phyloP scores from a whole-genome alignment of 257 asterid genomes.

The Capsicum pubescens region DNA sequence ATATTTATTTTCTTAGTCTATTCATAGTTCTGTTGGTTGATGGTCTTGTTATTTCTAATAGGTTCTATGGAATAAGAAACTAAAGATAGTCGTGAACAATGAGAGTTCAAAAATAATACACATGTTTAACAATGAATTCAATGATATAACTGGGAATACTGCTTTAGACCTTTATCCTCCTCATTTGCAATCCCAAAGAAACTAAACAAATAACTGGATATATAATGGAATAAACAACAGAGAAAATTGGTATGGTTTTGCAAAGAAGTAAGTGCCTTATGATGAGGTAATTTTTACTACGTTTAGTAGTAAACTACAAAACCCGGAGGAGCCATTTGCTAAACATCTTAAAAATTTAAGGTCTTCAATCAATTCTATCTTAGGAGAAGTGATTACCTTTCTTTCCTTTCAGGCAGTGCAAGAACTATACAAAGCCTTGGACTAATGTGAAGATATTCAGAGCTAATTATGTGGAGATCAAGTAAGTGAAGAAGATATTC shows the following conservation, averaged over 20 bases:
- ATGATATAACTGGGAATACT: constrained; percentile 74
- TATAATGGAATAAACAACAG: constrained; percentile 87
- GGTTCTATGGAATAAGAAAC: constrained; percentile 98
- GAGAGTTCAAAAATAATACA: constrained; percentile 93
- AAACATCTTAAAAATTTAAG: background rate
- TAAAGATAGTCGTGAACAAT: constrained; percentile 76
- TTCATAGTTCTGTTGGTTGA: background rate
- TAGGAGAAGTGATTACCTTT: background rate
- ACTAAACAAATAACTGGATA: constrained; percentile 73
- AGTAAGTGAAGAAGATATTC: constrained; percentile 90
- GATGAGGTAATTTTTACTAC: constrained; percentile 55
- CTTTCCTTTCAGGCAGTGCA: constrained; percentile 62
- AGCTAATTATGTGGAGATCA: constrained; percentile 77
- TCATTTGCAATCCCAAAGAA: constrained; percentile 66
- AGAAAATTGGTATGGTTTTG: constrained; percentile 90
- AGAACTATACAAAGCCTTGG: constrained; percentile 73
- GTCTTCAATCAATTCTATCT: background rate
- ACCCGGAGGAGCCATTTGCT: background rate
- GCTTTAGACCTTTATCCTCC: constrained; percentile 79
- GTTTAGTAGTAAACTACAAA: background rate
- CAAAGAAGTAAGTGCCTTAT: constrained; percentile 89
- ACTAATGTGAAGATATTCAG: constrained; percentile 88
- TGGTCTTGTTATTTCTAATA: constrained; percentile 32
- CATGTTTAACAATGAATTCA: constrained; percentile 91
- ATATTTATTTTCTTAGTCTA: background rate